Evolutionary conservation across 495 filamentous ascomycete species (phyloP), one percentile per base, ranked within the genome.

Genomic region (Penicillium daleae): DNA sequence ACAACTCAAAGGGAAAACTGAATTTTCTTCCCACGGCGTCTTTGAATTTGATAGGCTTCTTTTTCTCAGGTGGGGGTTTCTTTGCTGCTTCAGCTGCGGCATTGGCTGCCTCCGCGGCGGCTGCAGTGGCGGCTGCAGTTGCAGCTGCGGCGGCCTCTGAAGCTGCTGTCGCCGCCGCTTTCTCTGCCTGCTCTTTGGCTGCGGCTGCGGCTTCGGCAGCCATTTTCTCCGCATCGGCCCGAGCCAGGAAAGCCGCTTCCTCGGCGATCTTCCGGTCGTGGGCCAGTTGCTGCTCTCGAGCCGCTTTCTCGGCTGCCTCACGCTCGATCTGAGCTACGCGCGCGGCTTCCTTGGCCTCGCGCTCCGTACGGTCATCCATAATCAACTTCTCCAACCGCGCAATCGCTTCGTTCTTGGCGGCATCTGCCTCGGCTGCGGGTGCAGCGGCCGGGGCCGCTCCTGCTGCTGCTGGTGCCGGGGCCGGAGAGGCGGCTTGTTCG

Each of bases 21-120:
- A 93, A 96, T 72, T 93, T 94, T 52, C 92, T 83, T 29, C 90
- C 90, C 27, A 96, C 86, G 17, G 91, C 92, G 71, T 96, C 92
- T 72, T 92, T 92, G 77, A 96, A 93, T 68, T 90, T 90, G 75
- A 96, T 86, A 6, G 86, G 85, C 61, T 82, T 82, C 62, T 87
- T 85, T 66, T 85, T 85, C 49, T 85, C 81, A 5, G 76, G 70
- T 17, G 75, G 66, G 4, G 75, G 71, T 27, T 52, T 52, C 26
- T 46, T 46, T 15, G 42, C 42, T 61, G 66, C 65, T 24, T 62
- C 68, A 19, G 42, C 49, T 21, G 27, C 49, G 15, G 24, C 29
- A 9, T 52, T 32, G 49, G 49, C 49, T 31, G 24, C 49, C 15
- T 29, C 49, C 54, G 32, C 49, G 57, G 59, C 67, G 21, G 63